phyloP scores from a whole-genome alignment of 2,329 filamentous ascomycete genomes.

The Alternaria sp. region DNA sequence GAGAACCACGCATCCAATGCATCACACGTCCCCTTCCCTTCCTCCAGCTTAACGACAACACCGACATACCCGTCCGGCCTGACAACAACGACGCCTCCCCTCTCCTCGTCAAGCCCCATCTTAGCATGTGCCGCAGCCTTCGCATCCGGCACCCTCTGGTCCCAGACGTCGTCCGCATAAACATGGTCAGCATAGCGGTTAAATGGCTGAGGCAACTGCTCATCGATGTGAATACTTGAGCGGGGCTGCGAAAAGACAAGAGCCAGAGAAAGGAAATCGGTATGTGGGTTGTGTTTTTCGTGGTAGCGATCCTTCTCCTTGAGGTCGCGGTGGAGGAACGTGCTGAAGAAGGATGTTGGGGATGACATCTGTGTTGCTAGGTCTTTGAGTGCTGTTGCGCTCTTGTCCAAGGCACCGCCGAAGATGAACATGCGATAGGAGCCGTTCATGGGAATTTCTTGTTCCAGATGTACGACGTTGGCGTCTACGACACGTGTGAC shows the following conservation, averaged over 20 bases:
- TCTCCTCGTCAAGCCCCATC: conserved; percentile 79
- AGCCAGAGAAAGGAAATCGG: conserved; percentile 80
- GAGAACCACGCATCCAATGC: conserved; percentile 86
- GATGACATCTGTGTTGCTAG: conserved; percentile 71
- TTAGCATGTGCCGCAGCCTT: conserved; percentile 83
- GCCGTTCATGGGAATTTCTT: conserved; percentile 88
- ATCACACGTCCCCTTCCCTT: conserved; percentile 81
- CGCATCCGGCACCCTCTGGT: conserved; percentile 73
- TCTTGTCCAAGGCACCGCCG: conserved; percentile 69
- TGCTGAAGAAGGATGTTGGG: conserved; percentile 75
- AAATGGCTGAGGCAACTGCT: conserved; percentile 74
- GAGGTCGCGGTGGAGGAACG: conserved; percentile 70
- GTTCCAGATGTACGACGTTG: conserved; percentile 89
- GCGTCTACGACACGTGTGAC: conserved; percentile 89
- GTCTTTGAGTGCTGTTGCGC: conserved; percentile 73
- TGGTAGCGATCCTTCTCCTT: conserved; percentile 65
- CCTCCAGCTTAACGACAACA: conserved; percentile 74
- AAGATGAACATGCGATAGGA: conserved; percentile 89
- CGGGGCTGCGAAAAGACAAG: conserved; percentile 76
- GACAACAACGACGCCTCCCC: conserved; percentile 82
- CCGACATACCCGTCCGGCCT: conserved; percentile 89
- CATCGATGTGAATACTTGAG: conserved; percentile 74
- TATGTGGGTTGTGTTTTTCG: conserved; percentile 86
- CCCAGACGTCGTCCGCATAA: conserved; percentile 85
- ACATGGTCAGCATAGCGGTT: conserved; percentile 81